Evolutionary conservation across 441 rosid genomes (phyloP).

Genomic region (Pelargonium australe): DNA sequence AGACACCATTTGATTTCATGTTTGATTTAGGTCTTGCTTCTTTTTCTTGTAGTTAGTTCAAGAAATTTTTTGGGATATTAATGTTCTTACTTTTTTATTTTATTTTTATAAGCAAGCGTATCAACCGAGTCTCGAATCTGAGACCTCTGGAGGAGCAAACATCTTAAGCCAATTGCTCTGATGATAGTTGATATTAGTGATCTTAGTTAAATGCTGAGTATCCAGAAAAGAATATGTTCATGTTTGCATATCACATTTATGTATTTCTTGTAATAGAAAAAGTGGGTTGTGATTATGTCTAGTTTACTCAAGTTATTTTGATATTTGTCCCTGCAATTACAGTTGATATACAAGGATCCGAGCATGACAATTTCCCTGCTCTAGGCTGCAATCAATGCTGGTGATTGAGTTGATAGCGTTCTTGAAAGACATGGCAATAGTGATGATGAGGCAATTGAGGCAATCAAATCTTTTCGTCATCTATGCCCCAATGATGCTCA

Average conservation of each 20-base stretch:
- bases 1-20: constrained; percentile 36
- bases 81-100: too few species aligned
- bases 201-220: too few species aligned
- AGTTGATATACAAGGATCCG: constrained; percentile 83
- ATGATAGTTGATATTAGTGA: too few species aligned
- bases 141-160: too few species aligned
- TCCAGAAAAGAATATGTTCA: too few species aligned
- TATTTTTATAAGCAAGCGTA: too few species aligned
- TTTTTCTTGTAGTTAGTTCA: too few species aligned
- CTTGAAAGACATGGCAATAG: constrained; percentile 87
- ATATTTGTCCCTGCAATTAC: constrained; percentile 9
- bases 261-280: not conserved
- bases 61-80: too few species aligned
- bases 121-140: too few species aligned
- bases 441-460: constrained; percentile 90
- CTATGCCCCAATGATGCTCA: constrained; percentile 69
- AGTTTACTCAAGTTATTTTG: not conserved
- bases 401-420: constrained; percentile 83
- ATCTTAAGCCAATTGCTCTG: too few species aligned
- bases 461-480: constrained; percentile 76
- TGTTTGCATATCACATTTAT: not conserved
- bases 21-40: too few species aligned
- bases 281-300: not conserved
- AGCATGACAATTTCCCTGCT: constrained; percentile 61
- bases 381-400: constrained; percentile 88